phyloP scores from a whole-genome alignment of 2,329 filamentous ascomycete species.

The Aspergillus fructus region DNA sequence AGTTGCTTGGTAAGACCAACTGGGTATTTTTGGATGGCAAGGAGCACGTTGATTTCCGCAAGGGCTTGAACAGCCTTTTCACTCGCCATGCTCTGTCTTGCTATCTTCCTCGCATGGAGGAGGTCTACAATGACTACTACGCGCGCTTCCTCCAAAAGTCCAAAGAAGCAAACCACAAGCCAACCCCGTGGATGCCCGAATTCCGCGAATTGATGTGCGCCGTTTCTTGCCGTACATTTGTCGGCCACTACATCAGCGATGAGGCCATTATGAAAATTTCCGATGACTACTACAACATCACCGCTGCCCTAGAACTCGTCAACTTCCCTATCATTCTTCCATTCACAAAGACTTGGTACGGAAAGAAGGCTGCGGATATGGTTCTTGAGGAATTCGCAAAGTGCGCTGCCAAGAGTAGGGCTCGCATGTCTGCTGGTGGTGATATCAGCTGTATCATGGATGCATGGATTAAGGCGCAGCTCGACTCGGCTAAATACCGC shows the following conservation, averaged over 20 bases:
- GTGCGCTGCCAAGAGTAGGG: constrained; percentile 90
- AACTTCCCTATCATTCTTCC: constrained; percentile 97
- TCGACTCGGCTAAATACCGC: constrained; percentile 79
- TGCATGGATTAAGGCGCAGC: constrained; percentile 85
- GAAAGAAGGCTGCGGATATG: constrained; percentile 93
- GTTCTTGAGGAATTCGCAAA: constrained; percentile 85
- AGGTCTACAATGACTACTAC: constrained; percentile 87
- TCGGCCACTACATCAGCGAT: constrained; percentile 91
- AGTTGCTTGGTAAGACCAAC: constrained; percentile 86
- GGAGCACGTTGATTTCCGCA: constrained; percentile 93
- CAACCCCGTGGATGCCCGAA: constrained; percentile 81
- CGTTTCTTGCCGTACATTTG: constrained; percentile 93
- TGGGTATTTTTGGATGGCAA: constrained; percentile 98
- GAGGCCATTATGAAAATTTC: constrained; percentile 90
- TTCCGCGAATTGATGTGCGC: constrained; percentile 96
- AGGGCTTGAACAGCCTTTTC: constrained; percentile 92
- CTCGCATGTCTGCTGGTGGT: constrained; percentile 84
- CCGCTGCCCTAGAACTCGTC: constrained; percentile 90
- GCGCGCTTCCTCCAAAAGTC: constrained; percentile 74
- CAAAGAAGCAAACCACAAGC: constrained; percentile 68
- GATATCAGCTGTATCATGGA: constrained; percentile 92
- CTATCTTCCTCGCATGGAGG: constrained; percentile 90
- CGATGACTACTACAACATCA: constrained; percentile 96
- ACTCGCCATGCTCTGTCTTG: constrained; percentile 82
- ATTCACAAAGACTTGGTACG: constrained; percentile 95